Percentiles rank a stretch among this genome's conserved stretches.
Conservation (phyloP, 306 rosid species). For the Vicia sativa region DNA sequence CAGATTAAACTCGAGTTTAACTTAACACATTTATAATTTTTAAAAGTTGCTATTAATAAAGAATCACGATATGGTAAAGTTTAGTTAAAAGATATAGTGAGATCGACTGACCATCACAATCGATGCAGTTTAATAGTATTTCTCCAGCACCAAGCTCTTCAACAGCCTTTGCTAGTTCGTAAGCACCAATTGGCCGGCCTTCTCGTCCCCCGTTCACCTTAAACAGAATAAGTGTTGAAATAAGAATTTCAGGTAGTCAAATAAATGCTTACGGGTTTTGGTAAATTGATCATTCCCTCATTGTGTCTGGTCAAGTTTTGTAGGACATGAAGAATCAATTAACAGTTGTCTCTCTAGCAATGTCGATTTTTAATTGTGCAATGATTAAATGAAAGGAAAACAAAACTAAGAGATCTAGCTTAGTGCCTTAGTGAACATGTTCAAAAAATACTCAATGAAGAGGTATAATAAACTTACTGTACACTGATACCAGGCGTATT, state of each 20-base stretch:
- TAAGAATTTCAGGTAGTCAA: too few relatives aligned
- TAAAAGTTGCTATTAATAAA: too few relatives aligned
- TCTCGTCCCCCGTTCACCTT: constrained; percentile 93
- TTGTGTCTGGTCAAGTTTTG: neutral
- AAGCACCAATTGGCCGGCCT: constrained; percentile 94
- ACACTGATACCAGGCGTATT: constrained; percentile 97
- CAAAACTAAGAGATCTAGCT: constrained; percentile 8
- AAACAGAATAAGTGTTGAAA: too few relatives aligned
- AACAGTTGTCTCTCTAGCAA: neutral
- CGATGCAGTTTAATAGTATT: constrained; percentile 93
- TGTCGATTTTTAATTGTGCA: constrained; percentile 6
- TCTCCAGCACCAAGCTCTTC: constrained; percentile 99
- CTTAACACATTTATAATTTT: too few relatives aligned
- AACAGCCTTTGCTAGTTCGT: constrained; percentile 92
- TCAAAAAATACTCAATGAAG: too few relatives aligned
- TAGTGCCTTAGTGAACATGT: constrained; percentile 9
- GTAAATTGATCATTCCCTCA: neutral
- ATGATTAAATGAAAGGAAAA: constrained; percentile 19
- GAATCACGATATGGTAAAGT: neutral
- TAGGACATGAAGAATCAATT: neutral
- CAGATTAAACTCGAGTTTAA: too few relatives aligned
- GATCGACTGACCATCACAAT: constrained; percentile 87
- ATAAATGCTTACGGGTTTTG: too few relatives aligned
- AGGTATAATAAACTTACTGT: constrained; percentile 87
- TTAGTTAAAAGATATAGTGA: constrained; percentile 15